These are phyloP conservation scores for Vaccinium vitisidaea DNA, from an alignment of 148 eudicot genomes.

Conservation along the genomic window DNA sequence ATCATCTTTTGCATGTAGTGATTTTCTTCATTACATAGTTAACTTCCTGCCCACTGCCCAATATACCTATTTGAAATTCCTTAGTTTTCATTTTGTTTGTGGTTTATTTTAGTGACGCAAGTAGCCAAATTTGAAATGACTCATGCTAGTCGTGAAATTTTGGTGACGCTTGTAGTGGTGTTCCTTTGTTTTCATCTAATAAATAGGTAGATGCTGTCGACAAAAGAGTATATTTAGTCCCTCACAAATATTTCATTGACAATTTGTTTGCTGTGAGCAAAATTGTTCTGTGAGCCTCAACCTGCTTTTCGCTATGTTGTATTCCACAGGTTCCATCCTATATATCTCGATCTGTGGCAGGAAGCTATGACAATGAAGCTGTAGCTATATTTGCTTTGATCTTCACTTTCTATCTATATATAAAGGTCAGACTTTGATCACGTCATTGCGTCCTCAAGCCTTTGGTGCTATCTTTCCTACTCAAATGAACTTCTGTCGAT, in stretches of 20 bases:
- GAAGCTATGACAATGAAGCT: conserved; percentile 99
- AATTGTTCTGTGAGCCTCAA: neutral
- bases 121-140: neutral
- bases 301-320: conserved; percentile 6
- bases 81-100: conserved; percentile 1
- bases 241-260: neutral
- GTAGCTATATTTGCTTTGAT: conserved; percentile 97
- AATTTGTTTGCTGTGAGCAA: neutral
- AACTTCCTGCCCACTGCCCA: neutral
- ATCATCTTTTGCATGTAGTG: neutral
- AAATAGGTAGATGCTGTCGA: neutral
- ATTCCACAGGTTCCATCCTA: conserved; percentile 88
- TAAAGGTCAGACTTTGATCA: conserved; percentile 55
- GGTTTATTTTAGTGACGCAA: neutral
- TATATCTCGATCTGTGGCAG: conserved; percentile 97
- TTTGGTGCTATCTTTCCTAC: conserved; percentile 1
- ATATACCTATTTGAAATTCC: neutral
- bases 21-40: neutral
- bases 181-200: neutral
- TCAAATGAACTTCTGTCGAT: neutral
- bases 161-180: no score
- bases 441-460: neutral
- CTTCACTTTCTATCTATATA: conserved; percentile 89
- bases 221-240: neutral
- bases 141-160: neutral